Evolutionary conservation across 257 asterid genomes (phyloP).

Genomic region (Plantago major): DNA sequence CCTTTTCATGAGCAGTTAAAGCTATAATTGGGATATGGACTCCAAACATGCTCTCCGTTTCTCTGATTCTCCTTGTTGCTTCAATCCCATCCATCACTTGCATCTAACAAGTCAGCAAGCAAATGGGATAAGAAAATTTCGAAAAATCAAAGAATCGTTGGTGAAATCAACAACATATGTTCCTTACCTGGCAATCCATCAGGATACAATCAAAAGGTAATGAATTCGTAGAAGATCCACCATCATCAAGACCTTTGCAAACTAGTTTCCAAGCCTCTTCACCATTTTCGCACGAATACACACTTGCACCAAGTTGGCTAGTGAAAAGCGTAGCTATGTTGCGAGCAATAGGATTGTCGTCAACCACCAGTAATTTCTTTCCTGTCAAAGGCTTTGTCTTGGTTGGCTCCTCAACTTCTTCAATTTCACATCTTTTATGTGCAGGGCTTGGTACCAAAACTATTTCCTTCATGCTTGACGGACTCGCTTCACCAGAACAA

Average conservation of each 20-base stretch:
- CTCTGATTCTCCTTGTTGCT: constrained; percentile 56
- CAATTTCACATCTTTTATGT: constrained; percentile 2
- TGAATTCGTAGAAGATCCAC: constrained; percentile 4
- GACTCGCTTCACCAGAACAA: not conserved
- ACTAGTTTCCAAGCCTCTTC: constrained; percentile 48
- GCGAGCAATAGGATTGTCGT: constrained; percentile 40
- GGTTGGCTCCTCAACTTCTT: constrained; percentile 15
- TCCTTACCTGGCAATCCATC: constrained; percentile 80
- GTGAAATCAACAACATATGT: not conserved
- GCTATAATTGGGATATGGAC: constrained; percentile 60
- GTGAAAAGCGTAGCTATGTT: constrained; percentile 33
- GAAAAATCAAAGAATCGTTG: not conserved
- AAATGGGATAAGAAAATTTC: not conserved
- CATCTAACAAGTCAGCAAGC: constrained; percentile 41
- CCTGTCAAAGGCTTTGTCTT: constrained; percentile 18
- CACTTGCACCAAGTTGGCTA: constrained; percentile 45
- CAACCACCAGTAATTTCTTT: constrained; percentile 56
- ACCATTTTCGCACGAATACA: constrained; percentile 42
- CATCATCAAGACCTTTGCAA: constrained; percentile 17
- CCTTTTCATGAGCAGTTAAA: constrained; percentile 50
- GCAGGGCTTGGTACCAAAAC: not conserved
- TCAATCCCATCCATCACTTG: constrained; percentile 68
- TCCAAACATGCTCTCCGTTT: constrained; percentile 42
- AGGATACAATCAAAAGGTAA: constrained; percentile 56
- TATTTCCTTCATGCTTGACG: constrained; percentile 17